phyloP scores from a whole-genome alignment of 176 grass and related monocot genomes.

The Aegilops umbellulata region DNA sequence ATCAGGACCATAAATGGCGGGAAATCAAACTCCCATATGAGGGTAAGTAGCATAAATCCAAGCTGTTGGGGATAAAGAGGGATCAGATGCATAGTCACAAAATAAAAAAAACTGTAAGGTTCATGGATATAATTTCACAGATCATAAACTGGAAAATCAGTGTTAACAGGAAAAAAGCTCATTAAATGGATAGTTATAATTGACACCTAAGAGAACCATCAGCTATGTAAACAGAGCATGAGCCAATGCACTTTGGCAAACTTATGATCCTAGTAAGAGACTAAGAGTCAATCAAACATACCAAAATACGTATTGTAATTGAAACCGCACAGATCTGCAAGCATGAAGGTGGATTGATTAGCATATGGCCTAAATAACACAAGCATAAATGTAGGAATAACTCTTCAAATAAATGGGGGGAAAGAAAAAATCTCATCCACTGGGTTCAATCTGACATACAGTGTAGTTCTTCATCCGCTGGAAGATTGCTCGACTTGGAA shows the following conservation, averaged over 20 bases:
- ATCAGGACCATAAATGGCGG: conserved; percentile 68
- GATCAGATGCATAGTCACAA: background rate
- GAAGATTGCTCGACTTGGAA: conserved; percentile 61
- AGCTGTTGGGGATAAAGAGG: conserved; percentile 32
- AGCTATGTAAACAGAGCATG: background rate
- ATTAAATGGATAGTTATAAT: background rate
- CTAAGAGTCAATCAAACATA: conserved; percentile 10
- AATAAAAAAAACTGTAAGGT: background rate
- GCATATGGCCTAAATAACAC: background rate
- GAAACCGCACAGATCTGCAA: conserved; percentile 68
- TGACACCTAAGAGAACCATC: background rate
- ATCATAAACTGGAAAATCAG: background rate
- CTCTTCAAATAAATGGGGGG: background rate
- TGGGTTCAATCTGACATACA: conserved; percentile 8
- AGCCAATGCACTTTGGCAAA: background rate
- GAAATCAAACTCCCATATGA: conserved; percentile 56
- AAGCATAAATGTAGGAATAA: background rate
- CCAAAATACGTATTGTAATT: conserved; percentile 61
- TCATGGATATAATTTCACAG: background rate
- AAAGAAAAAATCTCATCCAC: background rate
- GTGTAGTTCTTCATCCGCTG: conserved; percentile 73
- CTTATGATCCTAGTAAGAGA: background rate
- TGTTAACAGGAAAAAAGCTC: background rate
- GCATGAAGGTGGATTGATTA: background rate
- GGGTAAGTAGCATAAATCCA: conserved; percentile 61